Evolutionary conservation across 768 basidiomycete genomes (phyloP).

Genomic region (Hypsizygus marmoreus): DNA sequence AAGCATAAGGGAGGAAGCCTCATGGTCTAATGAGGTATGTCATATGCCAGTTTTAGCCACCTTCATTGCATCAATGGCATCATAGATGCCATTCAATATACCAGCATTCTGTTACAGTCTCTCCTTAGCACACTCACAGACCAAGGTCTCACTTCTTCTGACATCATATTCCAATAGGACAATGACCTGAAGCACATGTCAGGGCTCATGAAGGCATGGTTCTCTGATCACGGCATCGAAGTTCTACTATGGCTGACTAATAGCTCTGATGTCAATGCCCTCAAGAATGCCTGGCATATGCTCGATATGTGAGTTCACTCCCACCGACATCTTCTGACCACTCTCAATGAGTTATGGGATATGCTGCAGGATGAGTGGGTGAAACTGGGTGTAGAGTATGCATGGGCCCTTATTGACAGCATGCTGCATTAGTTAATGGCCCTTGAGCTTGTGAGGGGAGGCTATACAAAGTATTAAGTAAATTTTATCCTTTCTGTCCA

Average conservation of each 20-base stretch:
- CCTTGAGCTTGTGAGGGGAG: no score
- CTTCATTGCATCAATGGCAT: conserved; percentile 8
- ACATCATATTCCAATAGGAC: conserved; percentile 16
- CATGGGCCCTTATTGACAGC: no score
- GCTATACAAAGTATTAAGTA: no score
- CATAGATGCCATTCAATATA: conserved; percentile 12
- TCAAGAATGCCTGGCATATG: conserved; percentile 35
- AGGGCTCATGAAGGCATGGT: conserved; percentile 23
- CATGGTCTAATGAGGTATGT: conserved; percentile 38
- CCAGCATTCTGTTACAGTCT: conserved; percentile 2
- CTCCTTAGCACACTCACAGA: conserved; percentile 6
- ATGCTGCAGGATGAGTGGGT: no score
- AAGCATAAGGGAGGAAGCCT: conserved; percentile 38
- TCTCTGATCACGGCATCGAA: conserved; percentile 26
- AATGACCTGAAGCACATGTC: conserved; percentile 10
- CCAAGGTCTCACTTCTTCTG: not conserved
- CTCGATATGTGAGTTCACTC: no score
- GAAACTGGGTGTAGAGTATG: no score
- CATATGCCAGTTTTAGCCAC: not conserved
- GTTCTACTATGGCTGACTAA: conserved; percentile 32
- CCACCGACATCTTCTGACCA: no score
- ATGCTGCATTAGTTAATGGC: no score
- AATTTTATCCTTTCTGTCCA: no score
- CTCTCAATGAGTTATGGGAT: no score
- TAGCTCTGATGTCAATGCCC: conserved; percentile 36